Percentiles rank a stretch among this genome's conserved stretches.
phyloP scores from a whole-genome alignment of 106 monocot genomes.

The Cymbidium sinense region DNA sequence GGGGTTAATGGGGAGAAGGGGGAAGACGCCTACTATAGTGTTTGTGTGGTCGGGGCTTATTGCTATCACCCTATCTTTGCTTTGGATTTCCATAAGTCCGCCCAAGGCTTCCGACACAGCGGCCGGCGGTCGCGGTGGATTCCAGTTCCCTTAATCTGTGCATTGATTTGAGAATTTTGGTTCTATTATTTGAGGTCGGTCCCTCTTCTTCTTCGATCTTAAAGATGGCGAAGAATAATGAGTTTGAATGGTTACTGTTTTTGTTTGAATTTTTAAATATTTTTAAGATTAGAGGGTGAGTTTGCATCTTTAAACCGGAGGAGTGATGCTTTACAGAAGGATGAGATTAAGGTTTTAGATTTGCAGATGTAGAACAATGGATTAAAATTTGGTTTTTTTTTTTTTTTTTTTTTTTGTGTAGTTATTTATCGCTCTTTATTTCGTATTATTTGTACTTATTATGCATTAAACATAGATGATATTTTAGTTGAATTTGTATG shows the following conservation, averaged over 20 bases:
- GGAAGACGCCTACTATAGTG: constrained; percentile 62
- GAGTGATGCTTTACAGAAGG: too few relatives aligned
- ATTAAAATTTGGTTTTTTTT: too few relatives aligned
- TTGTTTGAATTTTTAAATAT: too few relatives aligned
- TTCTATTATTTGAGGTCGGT: not conserved
- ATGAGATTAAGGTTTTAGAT: too few relatives aligned
- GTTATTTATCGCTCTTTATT: too few relatives aligned
- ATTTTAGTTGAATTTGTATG: too few relatives aligned
- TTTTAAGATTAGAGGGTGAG: too few relatives aligned
- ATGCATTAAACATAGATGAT: too few relatives aligned
- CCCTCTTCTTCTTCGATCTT: not conserved
- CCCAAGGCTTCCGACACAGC: constrained; percentile 8
- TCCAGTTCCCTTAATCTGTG: constrained; percentile 31
- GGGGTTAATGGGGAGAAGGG: constrained; percentile 55
- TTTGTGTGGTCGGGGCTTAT: constrained; percentile 62
- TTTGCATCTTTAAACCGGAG: too few relatives aligned
- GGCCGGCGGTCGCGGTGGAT: constrained; percentile 15
- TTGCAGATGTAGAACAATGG: too few relatives aligned
- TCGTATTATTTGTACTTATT: too few relatives aligned
- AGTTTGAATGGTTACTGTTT: not conserved
- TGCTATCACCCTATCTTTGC: constrained; percentile 46
- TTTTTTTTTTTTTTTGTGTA: too few relatives aligned
- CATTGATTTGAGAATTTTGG: not conserved
- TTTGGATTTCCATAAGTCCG: constrained; percentile 50
- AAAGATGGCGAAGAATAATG: not conserved